Base-by-base conservation (phyloP, 148 eudicot species). In the Rhododendron henanense region DNA sequence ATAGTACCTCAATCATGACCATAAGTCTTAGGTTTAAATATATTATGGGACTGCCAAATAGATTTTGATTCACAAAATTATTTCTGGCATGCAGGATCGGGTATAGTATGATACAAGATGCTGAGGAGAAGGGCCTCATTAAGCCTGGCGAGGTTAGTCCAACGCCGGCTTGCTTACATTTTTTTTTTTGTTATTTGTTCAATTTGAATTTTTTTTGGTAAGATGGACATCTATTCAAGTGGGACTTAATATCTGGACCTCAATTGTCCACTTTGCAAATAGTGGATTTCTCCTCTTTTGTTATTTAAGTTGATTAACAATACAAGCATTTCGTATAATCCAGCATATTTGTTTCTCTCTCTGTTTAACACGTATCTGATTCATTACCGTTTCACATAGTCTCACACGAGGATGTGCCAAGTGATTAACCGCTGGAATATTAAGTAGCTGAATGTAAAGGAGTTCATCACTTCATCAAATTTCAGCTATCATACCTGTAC, bases 51-150 rank as follows among this genome's bases (percentile, higher is more conserved):
- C 57, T 41, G 35, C 5, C 48, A 41, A 39, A 23, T 15, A n/a
- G 79, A 50, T 84, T 53, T 82, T 65, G 11, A 87, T 16, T n/a
- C 11, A 23, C 10, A 10, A 23, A 87, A 33, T 78, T 18, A 57
- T 83, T 61, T 50, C 65, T 83, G 78, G 57, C 47, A 23, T 87
- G 65, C 87, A 96, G 98, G 91, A 94, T 94, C 51, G 98, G 93
- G 69, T 87, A 87, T 84, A 92, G 91, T 85, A 92, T 96, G 98
- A 94, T 96, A 63, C 85, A 91, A 86, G 98, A 94, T 87, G 98
- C 98, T 23, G 98, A 96, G 87, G 94, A 94, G 75, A 93, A 91
- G 79, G 98, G 98, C 74, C 90, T 94, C 53, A 96, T 96, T 79
- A 90, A 91, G 83, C 98, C 98, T 41, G 94, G 91, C 25, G 93